A percentile compares a stretch with the other conserved stretches of the same genome.
Evolutionary conservation across 2,329 filamentous ascomycete species (phyloP).

Genomic region (Metarhizium rileyi): DNA sequence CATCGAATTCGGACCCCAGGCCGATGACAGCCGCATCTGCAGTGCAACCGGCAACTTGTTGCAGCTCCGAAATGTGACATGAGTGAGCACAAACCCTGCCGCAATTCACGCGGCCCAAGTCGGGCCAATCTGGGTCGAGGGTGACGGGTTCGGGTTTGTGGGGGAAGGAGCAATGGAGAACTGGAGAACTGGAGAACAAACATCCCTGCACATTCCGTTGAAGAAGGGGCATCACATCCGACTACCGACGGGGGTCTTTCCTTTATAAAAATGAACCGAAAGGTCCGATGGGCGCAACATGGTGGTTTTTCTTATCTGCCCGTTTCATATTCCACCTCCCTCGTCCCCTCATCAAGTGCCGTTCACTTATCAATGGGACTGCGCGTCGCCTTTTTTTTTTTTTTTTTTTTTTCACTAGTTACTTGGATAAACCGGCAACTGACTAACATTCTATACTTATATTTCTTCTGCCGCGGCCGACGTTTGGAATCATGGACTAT

Average conservation of each 20-base stretch:
- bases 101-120: background rate
- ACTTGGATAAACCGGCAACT: too few species aligned
- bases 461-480: background rate
- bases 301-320: background rate
- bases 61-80: background rate
- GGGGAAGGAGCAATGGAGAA: background rate
- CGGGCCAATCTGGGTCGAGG: background rate
- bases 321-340: too few species aligned
- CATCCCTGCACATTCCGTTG: too few species aligned
- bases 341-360: too few species aligned
- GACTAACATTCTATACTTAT: too few species aligned
- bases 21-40: background rate
- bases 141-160: background rate
- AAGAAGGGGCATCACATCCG: too few species aligned
- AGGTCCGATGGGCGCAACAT: too few species aligned
- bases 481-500: conserved; percentile 18
- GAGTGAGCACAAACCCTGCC: too few species aligned
- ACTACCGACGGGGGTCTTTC: too few species aligned
- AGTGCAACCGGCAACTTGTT: background rate
- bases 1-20: background rate
- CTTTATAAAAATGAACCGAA: too few species aligned
- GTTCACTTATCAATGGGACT: too few species aligned
- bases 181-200: too few species aligned
- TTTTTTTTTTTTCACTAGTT: background rate
- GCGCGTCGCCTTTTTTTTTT: background rate